These are phyloP conservation scores for Psilocybe cyanescens DNA, from an alignment of 768 basidiomycete genomes.

Conservation along the genomic window DNA sequence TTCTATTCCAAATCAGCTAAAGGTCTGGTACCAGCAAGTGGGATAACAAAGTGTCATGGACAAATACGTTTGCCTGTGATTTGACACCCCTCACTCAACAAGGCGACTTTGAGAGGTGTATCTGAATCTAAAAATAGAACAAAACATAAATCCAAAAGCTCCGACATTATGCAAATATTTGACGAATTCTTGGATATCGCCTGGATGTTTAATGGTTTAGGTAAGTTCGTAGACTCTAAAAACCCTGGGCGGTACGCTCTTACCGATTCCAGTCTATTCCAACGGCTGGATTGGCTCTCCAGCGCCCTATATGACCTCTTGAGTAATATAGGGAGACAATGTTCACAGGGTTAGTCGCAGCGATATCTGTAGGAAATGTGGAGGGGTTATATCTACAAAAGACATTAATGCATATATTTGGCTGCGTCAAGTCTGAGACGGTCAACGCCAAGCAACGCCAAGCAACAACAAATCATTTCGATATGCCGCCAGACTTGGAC, in stretches of 20 bases:
- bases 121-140: conserved; percentile 47
- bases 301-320: conserved; percentile 58
- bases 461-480: conserved; percentile 64
- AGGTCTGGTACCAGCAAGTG: neutral
- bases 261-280: conserved; percentile 58
- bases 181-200: conserved; percentile 67
- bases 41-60: conserved; percentile 58
- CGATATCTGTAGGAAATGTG: conserved; percentile 46
- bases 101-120: conserved; percentile 60
- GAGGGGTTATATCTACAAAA: neutral
- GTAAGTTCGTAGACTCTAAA: too few species aligned
- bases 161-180: neutral
- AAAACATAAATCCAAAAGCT: neutral
- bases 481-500: conserved; percentile 55
- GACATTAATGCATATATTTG: conserved; percentile 49
- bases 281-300: conserved; percentile 59
- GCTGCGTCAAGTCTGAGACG: conserved; percentile 68
- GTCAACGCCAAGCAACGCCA: conserved; percentile 44
- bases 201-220: conserved; percentile 21
- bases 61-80: conserved; percentile 61
- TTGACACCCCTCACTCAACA: conserved; percentile 56
- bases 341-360: conserved; percentile 53
- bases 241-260: neutral
- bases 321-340: conserved; percentile 64
- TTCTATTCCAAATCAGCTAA: conserved; percentile 33